Base-by-base conservation (phyloP, 345 rosid genomes). In the Melastoma malabathricum region DNA sequence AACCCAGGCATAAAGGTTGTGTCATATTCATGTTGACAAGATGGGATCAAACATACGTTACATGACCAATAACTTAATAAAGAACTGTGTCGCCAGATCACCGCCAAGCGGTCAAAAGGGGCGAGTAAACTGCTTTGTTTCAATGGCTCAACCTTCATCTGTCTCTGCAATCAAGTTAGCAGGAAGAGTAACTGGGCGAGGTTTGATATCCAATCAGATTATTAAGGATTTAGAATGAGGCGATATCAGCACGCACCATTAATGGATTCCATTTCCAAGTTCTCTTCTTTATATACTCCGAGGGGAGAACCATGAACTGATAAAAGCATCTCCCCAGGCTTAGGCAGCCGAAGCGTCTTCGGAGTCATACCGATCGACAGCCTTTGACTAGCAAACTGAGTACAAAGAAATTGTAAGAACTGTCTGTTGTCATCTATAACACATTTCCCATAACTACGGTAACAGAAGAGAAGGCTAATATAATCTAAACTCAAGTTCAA, bases 301-400 rank as follows among this genome's bases (percentile, higher is more conserved):
- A 87, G 88, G 17, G 97, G 98, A 62, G 98, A 87, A 48, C 95
- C 97, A 61, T 52, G 94, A 16, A 92, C 84, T 19, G 97, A 87
- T 22, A 82, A 79, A 71, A 84, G 87, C 81, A 87, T 74, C 73
- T 92, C 97, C 31, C 97, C 95, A 54, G 75, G 80, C 64, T 92
- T 87, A 1, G 97, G 97, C 62, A 64, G 72, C 80, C 97, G 77
- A 51, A 62, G 46, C 41, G 86, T 75, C 69, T 79, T 84, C 25
- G 98, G 97, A 44, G 97, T 92, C 95, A 79, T 84, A 59, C 97
- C 98, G 50, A 79, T n/a, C 43, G 95, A 89, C 50, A 89, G 69
- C 64, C 95, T 73, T 64, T 89, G 95, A 59, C 80, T 77, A 61
- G 54, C 77, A 19, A 51, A 70, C 95, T 89, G 75, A 38, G 60